Percentiles rank a stretch among this genome's conserved stretches.
Evolutionary conservation across 768 basidiomycete genomes (phyloP).

Genomic region (Mycena crocata): DNA sequence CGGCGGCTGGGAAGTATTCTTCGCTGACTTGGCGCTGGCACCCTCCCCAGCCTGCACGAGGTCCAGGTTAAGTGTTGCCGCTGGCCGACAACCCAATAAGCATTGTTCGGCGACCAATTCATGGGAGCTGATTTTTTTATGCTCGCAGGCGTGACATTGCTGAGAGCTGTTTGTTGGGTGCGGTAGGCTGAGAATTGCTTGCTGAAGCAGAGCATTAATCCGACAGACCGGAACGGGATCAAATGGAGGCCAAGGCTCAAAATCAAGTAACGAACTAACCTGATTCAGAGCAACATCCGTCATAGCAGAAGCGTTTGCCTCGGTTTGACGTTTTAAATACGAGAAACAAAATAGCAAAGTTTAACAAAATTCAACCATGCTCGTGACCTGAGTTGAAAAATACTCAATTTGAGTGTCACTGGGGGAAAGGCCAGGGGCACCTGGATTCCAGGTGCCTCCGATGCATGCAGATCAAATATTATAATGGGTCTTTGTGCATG

Average conservation of each 20-base stretch:
- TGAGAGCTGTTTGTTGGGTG: conserved; percentile 30
- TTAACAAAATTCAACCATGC: too few relatives aligned
- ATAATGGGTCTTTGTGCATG: too few relatives aligned
- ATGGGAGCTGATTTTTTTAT: not conserved
- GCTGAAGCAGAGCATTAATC: conserved; percentile 6
- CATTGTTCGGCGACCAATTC: not conserved
- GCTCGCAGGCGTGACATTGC: conserved; percentile 9
- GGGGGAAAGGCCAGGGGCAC: too few relatives aligned
- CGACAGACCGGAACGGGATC: conserved; percentile 22
- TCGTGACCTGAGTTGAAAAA: too few relatives aligned
- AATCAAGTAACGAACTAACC: too few relatives aligned
- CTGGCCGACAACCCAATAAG: conserved; percentile 28
- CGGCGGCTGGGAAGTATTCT: conserved; percentile 8
- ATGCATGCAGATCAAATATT: too few relatives aligned
- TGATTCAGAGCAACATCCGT: too few relatives aligned
- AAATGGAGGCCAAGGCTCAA: conserved; percentile 26
- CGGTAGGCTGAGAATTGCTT: conserved; percentile 19
- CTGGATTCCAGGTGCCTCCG: too few relatives aligned
- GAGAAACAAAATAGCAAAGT: too few relatives aligned
- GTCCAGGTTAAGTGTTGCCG: not conserved
- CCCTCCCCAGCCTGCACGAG: conserved; percentile 19
- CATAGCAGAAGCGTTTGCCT: too few relatives aligned
- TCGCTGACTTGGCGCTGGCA: not conserved
- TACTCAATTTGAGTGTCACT: too few relatives aligned
- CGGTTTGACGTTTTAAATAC: too few relatives aligned